Evolutionary conservation across 2,329 filamentous ascomycete species (phyloP), one percentile per base, ranked within the genome.

Genomic region (Aspergillus unguis): DNA sequence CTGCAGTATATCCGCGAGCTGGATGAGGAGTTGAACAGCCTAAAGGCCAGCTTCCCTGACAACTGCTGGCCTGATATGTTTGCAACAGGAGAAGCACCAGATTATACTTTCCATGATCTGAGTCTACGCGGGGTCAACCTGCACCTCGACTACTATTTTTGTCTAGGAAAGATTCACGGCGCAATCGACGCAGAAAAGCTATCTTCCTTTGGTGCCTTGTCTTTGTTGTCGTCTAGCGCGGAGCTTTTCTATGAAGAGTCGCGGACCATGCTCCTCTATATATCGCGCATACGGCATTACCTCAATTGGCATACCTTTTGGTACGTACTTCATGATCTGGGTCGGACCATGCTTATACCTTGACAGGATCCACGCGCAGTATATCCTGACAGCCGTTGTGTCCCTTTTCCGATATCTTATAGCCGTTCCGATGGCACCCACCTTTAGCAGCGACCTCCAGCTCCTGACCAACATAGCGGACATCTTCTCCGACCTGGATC

Each of bases 111-210:
- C 32, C 63, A 63, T 27, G 63, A 64, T 50, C 46, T 64, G 17
- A 63, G 62, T 40, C 38, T 64, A 3, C 59, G 62, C 1, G 62
- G 62, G 5, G 56, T 62, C 5, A 63, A 56, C 36, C 52, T 64
- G 2, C 63, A 64, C 28, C 49, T 65, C 8, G 62, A 65, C 37
- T 65, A 64, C 35, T 65, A 63, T 41, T 60, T 56, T 28, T 60
- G 59, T n/a, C 29, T 65, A 2, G 55, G 57, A 3, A 61, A 58
- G 28, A 63, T 65, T n/a, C 63, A 65, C 25, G 60, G 56, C 1
- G 58, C 62, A 11, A 58, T 44, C 27, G 45, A 29, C 26, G 28
- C 48, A 4, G 46, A 33, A 8, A 52, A 37, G n/a, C 50, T 50
- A 3, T 26, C 54, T 25, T 42, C 44, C 1, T 37, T 44, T 3